phyloP scores from a whole-genome alignment of 2,329 filamentous ascomycete genomes.

The Chaetomiaceae sp. region DNA sequence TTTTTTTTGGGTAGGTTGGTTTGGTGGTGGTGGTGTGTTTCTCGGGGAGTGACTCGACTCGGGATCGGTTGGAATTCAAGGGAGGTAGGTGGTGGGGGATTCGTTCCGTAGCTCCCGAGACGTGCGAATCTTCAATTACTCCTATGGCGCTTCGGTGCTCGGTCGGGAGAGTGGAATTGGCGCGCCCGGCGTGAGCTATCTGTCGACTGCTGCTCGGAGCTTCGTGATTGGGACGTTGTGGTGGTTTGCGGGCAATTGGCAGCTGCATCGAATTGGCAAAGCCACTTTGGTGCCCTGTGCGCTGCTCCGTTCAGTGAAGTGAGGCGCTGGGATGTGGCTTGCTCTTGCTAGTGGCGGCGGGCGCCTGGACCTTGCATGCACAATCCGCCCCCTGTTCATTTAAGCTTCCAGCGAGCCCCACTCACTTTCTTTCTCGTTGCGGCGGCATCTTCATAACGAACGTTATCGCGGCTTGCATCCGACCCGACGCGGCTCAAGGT shows the following conservation, averaged over 20 bases:
- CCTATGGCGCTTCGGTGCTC: background rate
- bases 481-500: too few species aligned
- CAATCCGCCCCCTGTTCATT: background rate
- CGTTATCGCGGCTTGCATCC: slow-evolving; percentile 1
- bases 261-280: slow-evolving; percentile 8
- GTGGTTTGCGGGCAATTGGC: slow-evolving; percentile 11
- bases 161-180: slow-evolving; percentile 9
- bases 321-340: slow-evolving; percentile 12
- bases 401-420: slow-evolving; percentile 6
- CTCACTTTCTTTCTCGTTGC: too few species aligned
- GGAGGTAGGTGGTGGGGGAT: background rate
- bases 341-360: background rate
- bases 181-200: slow-evolving; percentile 9
- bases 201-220: slow-evolving; percentile 3
- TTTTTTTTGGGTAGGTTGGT: slow-evolving; percentile 36
- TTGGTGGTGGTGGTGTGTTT: background rate
- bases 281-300: slow-evolving; percentile 10
- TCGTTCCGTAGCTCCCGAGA: background rate
- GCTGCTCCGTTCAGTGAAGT: background rate
- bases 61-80: background rate
- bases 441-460: slow-evolving; percentile 11
- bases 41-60: slow-evolving; percentile 8
- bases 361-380: background rate
- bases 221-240: slow-evolving; percentile 16
- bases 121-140: background rate